Evolutionary conservation across 2,329 filamentous ascomycete species (phyloP), one percentile per base, ranked within the genome.

Genomic region (Botryotinia narcissicola): DNA sequence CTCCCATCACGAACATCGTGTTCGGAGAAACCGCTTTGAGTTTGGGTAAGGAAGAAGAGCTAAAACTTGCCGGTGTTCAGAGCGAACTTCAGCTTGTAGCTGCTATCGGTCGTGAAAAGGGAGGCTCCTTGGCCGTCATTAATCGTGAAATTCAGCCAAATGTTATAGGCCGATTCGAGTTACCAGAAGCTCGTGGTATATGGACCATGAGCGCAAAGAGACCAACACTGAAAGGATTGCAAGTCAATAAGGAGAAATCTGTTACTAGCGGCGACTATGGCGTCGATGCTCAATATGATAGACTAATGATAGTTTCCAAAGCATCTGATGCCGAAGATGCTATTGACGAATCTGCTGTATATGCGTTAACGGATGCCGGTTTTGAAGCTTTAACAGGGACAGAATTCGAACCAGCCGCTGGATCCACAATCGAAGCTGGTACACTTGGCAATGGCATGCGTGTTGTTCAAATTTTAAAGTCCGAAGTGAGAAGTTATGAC

Each of bases 401-500:
- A 0, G 96, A 99, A 79, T 98, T 98, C 80, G 97, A 99, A 75
- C 90, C 92, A 6, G 93, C 93, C 63, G 93, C 95, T 75, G 96
- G 95, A 40, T 89, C 91, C 46, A 98, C 96, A 0, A 87, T 98
- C 64, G 92, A 97, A 77, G 92, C 96, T 29, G 93, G 93, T 25
- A 92, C 92, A 0, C 89, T 99, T 82, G 92, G 92, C n/a, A 89
- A 89, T 70, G 90, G 93, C 74, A 93, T 89, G 80, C 90, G 94
- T 74, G 91, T 98, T 48, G 91, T 98, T 25, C 96, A 98, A 80
- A 91, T 97, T 3, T 86, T 97, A 71, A 92, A 91, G 76, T 93
- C 91, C 2, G 95, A 98, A 80, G 90, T 98, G 37, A 89, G 95
- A 74, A 95, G 92, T 75, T 99, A 98, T 78, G 95, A 98, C 81